A percentile compares a stretch with the other conserved stretches of the same genome.
These are phyloP conservation scores for Colletotrichum tabaci DNA, from an alignment of 2,329 filamentous ascomycete species.

Conservation along the genomic window DNA sequence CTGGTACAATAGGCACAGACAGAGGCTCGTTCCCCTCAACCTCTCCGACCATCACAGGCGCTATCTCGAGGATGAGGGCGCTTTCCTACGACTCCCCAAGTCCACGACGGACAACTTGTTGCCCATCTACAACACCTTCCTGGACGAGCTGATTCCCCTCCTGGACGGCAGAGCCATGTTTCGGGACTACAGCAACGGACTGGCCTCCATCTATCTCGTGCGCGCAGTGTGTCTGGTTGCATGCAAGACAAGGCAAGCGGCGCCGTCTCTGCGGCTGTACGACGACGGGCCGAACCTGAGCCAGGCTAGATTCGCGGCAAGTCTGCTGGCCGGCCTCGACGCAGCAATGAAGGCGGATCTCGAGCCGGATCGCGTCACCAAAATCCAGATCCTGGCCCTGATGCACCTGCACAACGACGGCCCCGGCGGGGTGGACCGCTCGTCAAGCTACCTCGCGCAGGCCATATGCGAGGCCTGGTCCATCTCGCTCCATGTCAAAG, in stretches of 20 bases:
- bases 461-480: conserved; percentile 48
- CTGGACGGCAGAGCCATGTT: conserved; percentile 39
- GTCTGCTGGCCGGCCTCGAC: conserved; percentile 44
- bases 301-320: conserved; percentile 43
- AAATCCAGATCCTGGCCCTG: conserved; percentile 46
- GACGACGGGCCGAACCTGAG: conserved; percentile 40
- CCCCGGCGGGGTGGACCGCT: conserved; percentile 44
- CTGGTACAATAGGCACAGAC: conserved; percentile 43
- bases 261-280: conserved; percentile 44
- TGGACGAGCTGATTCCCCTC: conserved; percentile 44
- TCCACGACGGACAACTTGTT: conserved; percentile 42
- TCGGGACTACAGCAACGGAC: conserved; percentile 44
- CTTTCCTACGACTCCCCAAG: conserved; percentile 38
- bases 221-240: conserved; percentile 46
- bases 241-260: conserved; percentile 46
- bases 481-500: conserved; percentile 43
- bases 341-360: conserved; percentile 47
- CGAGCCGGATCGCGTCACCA: conserved; percentile 45
- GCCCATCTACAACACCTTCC: conserved; percentile 39
- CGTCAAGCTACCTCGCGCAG: conserved; percentile 45
- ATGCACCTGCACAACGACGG: conserved; percentile 49
- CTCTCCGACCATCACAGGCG: conserved; percentile 33
- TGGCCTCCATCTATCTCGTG: conserved; percentile 44
- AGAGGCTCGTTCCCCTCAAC: not conserved
- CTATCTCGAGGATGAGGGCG: conserved; percentile 42